Conservation (phyloP, 805 yeast species). For the Monosporozyma solicola region DNA sequence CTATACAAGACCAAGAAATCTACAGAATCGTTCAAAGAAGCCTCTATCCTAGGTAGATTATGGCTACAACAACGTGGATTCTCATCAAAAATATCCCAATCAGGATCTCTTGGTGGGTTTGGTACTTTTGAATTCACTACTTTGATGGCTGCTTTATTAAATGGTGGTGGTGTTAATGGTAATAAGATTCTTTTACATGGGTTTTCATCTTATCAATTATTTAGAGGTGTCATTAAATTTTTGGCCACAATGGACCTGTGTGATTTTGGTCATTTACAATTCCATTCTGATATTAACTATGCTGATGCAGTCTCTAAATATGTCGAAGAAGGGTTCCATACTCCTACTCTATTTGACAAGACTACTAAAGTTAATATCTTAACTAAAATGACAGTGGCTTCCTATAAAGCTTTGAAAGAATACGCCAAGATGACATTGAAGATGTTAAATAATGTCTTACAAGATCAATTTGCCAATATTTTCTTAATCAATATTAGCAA, state of each 20-base stretch:
- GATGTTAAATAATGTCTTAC: slow-evolving; percentile 67
- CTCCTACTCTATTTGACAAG: slow-evolving; percentile 71
- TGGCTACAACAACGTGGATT: slow-evolving; percentile 90
- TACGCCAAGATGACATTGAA: slow-evolving; percentile 61
- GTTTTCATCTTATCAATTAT: slow-evolving; percentile 85
- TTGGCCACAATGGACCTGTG: slow-evolving; percentile 72
- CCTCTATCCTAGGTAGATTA: slow-evolving; percentile 74
- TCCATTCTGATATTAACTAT: slow-evolving; percentile 37
- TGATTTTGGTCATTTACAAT: slow-evolving; percentile 54
- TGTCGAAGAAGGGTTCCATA: slow-evolving; percentile 51
- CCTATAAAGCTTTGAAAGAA: slow-evolving; percentile 52
- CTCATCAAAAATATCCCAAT: slow-evolving; percentile 48
- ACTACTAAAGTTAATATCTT: slow-evolving; percentile 67
- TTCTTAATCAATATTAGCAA: slow-evolving; percentile 53
- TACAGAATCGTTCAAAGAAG: slow-evolving; percentile 77
- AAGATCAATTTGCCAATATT: slow-evolving; percentile 73
- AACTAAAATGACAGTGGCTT: slow-evolving; percentile 67
- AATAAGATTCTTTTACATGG: slow-evolving; percentile 75
- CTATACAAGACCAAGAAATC: slow-evolving; percentile 67
- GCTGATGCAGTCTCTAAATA: slow-evolving; percentile 30
- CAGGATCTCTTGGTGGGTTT: slow-evolving; percentile 56
- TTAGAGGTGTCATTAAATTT: slow-evolving; percentile 78
- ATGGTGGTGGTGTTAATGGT: slow-evolving; percentile 74
- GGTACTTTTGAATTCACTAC: slow-evolving; percentile 87
- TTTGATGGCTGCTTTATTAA: slow-evolving; percentile 68